Conservation (phyloP, 2,329 filamentous ascomycete genomes). For the Cryphonectria naterciae region DNA sequence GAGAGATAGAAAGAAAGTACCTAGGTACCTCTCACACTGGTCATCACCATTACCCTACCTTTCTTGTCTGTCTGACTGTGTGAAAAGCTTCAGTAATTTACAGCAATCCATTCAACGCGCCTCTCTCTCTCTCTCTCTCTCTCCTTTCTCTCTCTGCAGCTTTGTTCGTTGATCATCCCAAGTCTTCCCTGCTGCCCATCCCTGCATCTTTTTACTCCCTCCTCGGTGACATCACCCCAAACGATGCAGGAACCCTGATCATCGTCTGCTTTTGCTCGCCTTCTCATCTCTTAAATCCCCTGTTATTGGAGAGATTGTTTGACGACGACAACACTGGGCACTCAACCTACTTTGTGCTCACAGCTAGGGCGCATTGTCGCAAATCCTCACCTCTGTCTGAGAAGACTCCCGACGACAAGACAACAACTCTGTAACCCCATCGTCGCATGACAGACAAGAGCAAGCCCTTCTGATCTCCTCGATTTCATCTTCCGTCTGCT, state of each 20-base stretch:
- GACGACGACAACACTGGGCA: not conserved
- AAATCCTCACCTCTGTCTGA: not conserved
- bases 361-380: not conserved
- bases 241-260: slow-evolving; percentile 13
- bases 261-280: not conserved
- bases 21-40: not conserved
- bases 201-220: not conserved
- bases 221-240: not conserved
- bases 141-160: not conserved
- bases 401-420: not conserved
- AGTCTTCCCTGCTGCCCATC: not conserved
- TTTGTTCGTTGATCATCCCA: not conserved
- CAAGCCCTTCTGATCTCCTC: too few relatives aligned
- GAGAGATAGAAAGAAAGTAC: not conserved
- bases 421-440: not conserved
- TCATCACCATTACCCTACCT: not conserved
- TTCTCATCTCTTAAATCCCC: not conserved
- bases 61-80: not conserved
- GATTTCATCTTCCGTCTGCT: not conserved
- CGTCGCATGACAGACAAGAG: not conserved
- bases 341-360: not conserved
- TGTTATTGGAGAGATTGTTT: not conserved
- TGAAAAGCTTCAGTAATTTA: not conserved
- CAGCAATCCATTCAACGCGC: not conserved
- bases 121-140: too few relatives aligned